Conservation (phyloP, 345 rosid species). For the Gossypium turneri region DNA sequence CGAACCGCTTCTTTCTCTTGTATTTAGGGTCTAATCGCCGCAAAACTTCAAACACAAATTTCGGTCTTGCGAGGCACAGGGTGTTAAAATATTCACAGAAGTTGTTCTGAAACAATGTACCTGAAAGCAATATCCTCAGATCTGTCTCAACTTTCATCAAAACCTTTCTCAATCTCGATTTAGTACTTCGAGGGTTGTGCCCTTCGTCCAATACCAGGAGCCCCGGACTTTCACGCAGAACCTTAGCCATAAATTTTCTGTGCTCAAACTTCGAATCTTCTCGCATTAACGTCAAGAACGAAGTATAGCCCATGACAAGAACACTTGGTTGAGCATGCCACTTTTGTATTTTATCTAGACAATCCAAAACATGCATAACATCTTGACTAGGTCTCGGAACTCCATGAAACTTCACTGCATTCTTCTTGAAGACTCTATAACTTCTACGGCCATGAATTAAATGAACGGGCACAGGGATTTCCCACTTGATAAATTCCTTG, state of each 20-base stretch:
- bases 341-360: constrained; percentile 82
- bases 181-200: constrained; percentile 91
- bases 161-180: constrained; percentile 80
- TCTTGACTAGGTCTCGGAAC: constrained; percentile 63
- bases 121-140: constrained; percentile 75
- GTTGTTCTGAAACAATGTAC: constrained; percentile 91
- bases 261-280: constrained; percentile 79
- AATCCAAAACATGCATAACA: constrained; percentile 84
- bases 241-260: constrained; percentile 78
- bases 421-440: constrained; percentile 49
- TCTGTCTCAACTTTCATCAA: constrained; percentile 88
- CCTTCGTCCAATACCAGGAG: constrained; percentile 83
- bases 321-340: constrained; percentile 92
- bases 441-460: constrained; percentile 80
- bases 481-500: constrained; percentile 93
- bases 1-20: constrained; percentile 29
- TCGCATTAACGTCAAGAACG: constrained; percentile 79
- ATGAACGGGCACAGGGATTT: constrained; percentile 78
- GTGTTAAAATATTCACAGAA: constrained; percentile 95
- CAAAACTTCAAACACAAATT: constrained; percentile 67
- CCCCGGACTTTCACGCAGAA: constrained; percentile 84
- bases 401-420: constrained; percentile 36
- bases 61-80: constrained; percentile 82
- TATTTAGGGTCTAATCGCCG: constrained; percentile 61
- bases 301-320: constrained; percentile 96